phyloP scores from a whole-genome alignment of 108 stramenopile genomes.

The Fragilaria radians region DNA sequence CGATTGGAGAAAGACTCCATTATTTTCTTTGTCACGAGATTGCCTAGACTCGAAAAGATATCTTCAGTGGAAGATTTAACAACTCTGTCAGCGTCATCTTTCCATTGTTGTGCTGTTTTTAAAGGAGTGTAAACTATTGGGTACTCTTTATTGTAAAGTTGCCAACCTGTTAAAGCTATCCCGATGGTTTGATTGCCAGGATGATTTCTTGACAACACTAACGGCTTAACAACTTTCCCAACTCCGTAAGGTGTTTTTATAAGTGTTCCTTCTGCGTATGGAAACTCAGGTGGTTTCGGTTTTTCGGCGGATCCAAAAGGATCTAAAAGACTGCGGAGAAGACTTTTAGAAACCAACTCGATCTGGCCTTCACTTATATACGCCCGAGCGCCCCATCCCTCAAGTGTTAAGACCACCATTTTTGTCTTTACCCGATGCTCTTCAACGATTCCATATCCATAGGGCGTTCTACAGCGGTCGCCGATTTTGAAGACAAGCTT shows the following conservation, averaged over 20 bases:
- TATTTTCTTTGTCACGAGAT: conserved; percentile 47
- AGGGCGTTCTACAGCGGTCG: conserved; percentile 74
- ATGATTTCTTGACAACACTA: conserved; percentile 5
- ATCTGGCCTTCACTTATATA: conserved; percentile 53
- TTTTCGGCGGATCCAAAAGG: conserved; percentile 22
- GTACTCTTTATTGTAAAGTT: conserved; percentile 59
- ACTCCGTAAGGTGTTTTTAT: conserved; percentile 71
- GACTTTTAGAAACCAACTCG: conserved; percentile 46
- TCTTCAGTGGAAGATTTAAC: conserved; percentile 19
- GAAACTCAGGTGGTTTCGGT: conserved; percentile 39
- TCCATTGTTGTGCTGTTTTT: conserved; percentile 64
- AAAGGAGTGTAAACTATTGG: conserved; percentile 72
- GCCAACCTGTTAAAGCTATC: conserved; percentile 62
- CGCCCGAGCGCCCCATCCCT: conserved; percentile 61
- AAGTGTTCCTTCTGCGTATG: conserved; percentile 43
- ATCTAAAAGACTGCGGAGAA: conserved; percentile 45
- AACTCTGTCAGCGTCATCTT: conserved; percentile 25
- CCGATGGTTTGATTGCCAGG: conserved; percentile 35
- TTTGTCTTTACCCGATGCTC: conserved; percentile 51
- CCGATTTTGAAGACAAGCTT: conserved; percentile 32
- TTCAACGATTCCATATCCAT: conserved; percentile 60
- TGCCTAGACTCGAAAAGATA: conserved; percentile 62
- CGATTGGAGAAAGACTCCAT: conserved; percentile 14
- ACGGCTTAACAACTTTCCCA: conserved; percentile 47
- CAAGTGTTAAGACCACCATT: conserved; percentile 69